These are phyloP conservation scores for Phytopythium chamaehyphon DNA, from an alignment of 352 stramenopile species.

Conservation along the genomic window DNA sequence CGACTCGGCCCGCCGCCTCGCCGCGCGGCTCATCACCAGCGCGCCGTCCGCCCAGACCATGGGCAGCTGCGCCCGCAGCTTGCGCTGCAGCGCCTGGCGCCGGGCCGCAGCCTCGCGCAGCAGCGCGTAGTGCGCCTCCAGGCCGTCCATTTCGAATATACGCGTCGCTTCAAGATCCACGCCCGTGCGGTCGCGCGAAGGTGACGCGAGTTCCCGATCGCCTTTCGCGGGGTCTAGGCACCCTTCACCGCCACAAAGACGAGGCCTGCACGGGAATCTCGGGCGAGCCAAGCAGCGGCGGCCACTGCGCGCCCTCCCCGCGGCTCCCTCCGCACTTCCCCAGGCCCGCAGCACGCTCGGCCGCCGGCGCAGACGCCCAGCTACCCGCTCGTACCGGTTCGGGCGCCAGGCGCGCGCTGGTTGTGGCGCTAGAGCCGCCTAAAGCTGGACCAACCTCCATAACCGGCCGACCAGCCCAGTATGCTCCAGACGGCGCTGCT, in stretches of 20 bases:
- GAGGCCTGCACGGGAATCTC: too few species aligned
- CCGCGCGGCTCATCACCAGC: conserved; percentile 30
- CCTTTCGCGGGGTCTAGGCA: too few species aligned
- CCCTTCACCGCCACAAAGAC: neutral
- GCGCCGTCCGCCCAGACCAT: conserved; percentile 47
- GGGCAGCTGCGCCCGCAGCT: conserved; percentile 43
- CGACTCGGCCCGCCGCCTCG: neutral
- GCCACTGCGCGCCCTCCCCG: too few species aligned
- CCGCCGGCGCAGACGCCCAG: neutral
- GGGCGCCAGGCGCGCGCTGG: too few species aligned
- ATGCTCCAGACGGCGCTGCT: conserved; percentile 12
- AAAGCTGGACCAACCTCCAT: too few species aligned
- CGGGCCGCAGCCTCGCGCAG: conserved; percentile 44
- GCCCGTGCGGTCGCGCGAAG: too few species aligned
- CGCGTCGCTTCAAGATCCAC: neutral
- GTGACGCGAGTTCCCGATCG: too few species aligned
- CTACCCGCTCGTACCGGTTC: neutral
- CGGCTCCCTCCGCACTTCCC: too few species aligned
- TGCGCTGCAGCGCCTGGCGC: conserved; percentile 39
- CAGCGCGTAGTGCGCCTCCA: conserved; percentile 55
- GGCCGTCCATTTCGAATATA: conserved; percentile 11
- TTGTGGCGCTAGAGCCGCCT: too few species aligned
- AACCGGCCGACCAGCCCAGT: too few species aligned
- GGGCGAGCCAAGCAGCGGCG: too few species aligned
- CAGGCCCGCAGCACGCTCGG: neutral